Conservation (phyloP, 495 filamentous ascomycete genomes). For the Lasiosphaeria miniovina region DNA sequence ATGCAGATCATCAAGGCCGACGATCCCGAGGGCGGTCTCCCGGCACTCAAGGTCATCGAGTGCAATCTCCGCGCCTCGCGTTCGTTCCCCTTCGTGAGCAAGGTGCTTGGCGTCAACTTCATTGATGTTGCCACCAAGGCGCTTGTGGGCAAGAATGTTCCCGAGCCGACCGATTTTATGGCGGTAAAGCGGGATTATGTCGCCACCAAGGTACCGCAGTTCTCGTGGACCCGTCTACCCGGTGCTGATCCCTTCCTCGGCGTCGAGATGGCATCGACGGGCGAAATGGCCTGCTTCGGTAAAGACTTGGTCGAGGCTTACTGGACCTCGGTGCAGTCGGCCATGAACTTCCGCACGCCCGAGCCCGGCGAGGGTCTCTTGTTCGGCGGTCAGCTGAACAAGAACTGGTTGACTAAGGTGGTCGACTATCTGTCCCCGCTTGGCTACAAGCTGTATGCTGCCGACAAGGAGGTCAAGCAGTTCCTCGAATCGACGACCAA, state of each 20-base stretch:
- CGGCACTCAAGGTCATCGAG: constrained; percentile 90
- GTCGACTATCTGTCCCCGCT: constrained; percentile 83
- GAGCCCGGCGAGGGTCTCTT: constrained; percentile 91
- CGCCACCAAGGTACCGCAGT: constrained; percentile 96
- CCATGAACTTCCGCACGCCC: constrained; percentile 98
- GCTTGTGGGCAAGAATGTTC: constrained; percentile 81
- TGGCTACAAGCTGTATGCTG: constrained; percentile 90
- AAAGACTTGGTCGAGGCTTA: constrained; percentile 94
- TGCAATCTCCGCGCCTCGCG: constrained; percentile 97
- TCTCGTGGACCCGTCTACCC: constrained; percentile 98
- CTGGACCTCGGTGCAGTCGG: constrained; percentile 92
- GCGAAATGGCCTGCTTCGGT: constrained; percentile 98
- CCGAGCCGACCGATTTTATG: constrained; percentile 88
- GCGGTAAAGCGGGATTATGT: constrained; percentile 80
- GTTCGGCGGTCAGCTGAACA: constrained; percentile 78
- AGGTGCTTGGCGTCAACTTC: constrained; percentile 96
- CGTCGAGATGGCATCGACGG: constrained; percentile 95
- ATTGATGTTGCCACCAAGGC: constrained; percentile 95
- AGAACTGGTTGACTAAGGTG: constrained; percentile 62
- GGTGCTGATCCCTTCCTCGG: constrained; percentile 97
- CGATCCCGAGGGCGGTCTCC: constrained; percentile 64
- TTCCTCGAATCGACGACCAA: constrained; percentile 71
- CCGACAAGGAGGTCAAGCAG: constrained; percentile 72
- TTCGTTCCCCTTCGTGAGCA: constrained; percentile 96
- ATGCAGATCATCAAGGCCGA: constrained; percentile 99